Conservation (phyloP, 2,329 filamentous ascomycete species). For the Sphaerulina musiva region DNA sequence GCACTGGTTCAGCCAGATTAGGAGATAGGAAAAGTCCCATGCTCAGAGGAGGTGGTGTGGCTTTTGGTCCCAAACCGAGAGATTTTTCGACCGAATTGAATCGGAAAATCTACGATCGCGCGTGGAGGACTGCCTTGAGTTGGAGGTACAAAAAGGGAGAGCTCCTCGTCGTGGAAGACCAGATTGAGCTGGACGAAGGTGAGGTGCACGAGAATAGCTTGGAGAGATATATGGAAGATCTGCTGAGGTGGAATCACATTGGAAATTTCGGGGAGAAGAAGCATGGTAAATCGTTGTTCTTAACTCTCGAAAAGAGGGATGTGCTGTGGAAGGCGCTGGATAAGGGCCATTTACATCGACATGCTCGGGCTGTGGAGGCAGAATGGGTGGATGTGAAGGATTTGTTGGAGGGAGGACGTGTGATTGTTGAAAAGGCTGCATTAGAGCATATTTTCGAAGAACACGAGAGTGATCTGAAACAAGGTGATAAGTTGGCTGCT, state of each 20-base stretch:
- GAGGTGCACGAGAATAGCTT: conserved; percentile 41
- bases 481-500: not conserved
- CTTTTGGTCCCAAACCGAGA: conserved; percentile 82
- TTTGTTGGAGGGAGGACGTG: conserved; percentile 71
- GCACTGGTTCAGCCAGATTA: conserved; percentile 68
- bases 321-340: conserved; percentile 48
- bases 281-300: conserved; percentile 54
- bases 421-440: conserved; percentile 80
- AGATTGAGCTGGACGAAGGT: conserved; percentile 47
- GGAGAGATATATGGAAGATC: conserved; percentile 56
- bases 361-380: conserved; percentile 63
- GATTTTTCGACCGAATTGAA: conserved; percentile 82
- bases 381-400: conserved; percentile 95
- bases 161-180: conserved; percentile 75
- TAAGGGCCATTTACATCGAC: conserved; percentile 51
- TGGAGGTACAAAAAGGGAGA: conserved; percentile 86
- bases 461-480: conserved; percentile 58
- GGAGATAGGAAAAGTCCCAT: conserved; percentile 78
- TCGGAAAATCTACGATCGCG: conserved; percentile 87
- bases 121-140: conserved; percentile 87
- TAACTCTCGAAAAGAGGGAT: conserved; percentile 56
- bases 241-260: conserved; percentile 66
- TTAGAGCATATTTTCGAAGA: conserved; percentile 65
- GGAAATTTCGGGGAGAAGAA: conserved; percentile 58
- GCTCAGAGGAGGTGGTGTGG: conserved; percentile 75